Percentiles rank a stretch among this genome's conserved stretches.
phyloP scores from a whole-genome alignment of 1,284 basidiomycete genomes.

The Singerocomus inundabilis region DNA sequence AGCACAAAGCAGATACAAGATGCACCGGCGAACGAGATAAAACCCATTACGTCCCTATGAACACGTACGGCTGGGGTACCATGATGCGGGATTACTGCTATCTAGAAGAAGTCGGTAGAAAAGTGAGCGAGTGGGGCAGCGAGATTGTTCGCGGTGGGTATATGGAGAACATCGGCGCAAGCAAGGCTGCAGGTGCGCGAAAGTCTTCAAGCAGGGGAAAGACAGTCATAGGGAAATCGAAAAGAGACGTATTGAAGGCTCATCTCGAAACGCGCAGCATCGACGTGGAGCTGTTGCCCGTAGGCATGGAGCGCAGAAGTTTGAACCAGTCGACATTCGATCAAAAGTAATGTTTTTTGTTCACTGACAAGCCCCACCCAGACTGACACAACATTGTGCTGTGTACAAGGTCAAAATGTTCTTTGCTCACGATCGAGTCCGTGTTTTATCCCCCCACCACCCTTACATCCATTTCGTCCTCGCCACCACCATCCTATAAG shows the following conservation, averaged over 20 bases:
- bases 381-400: conserved; percentile 2
- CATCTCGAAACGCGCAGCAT: conserved; percentile 66
- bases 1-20: conserved; percentile 63
- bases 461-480: conserved; percentile 39
- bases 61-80: conserved; percentile 74
- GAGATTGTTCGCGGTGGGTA: conserved; percentile 61
- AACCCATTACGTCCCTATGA: conserved; percentile 73
- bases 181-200: conserved; percentile 18
- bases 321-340: conserved; percentile 82
- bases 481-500: conserved; percentile 37
- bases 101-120: conserved; percentile 76
- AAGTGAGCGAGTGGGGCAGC: conserved; percentile 67
- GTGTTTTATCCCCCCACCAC: conserved; percentile 53
- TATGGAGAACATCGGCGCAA: conserved; percentile 18
- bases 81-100: conserved; percentile 86
- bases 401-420: conserved; percentile 54
- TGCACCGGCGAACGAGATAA: conserved; percentile 78
- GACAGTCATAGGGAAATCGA: conserved; percentile 15
- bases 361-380: conserved; percentile 2
- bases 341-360: conserved; percentile 52
- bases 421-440: conserved; percentile 74
- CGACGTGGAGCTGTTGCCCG: conserved; percentile 72
- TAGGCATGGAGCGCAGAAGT: conserved; percentile 79
- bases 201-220: conserved; percentile 20
- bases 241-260: conserved; percentile 63